Evolutionary conservation across 345 rosid species (phyloP).

Genomic region (Salix exigua): DNA sequence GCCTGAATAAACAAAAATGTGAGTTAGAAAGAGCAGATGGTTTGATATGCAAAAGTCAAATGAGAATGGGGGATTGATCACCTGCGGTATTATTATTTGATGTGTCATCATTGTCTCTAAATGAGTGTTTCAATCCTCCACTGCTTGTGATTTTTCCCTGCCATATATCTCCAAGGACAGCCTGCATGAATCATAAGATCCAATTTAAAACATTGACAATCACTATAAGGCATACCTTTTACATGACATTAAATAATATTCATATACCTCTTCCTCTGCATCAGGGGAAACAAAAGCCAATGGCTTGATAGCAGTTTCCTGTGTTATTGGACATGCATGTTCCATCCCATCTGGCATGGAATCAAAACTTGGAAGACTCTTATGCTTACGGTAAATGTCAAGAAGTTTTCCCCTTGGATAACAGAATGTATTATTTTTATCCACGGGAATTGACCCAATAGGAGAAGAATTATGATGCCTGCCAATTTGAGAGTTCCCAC

Average conservation of each 20-base stretch:
- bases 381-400: slow-evolving; percentile 22
- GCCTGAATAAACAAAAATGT: slow-evolving; percentile 5
- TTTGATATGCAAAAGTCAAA: neutral
- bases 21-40: neutral
- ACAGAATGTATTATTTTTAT: slow-evolving; percentile 14
- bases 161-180: slow-evolving; percentile 19
- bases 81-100: slow-evolving; percentile 19
- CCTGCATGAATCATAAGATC: slow-evolving; percentile 4
- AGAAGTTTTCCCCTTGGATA: slow-evolving; percentile 31
- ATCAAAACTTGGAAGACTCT: slow-evolving; percentile 1
- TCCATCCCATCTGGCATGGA: slow-evolving; percentile 13
- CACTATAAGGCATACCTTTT: neutral
- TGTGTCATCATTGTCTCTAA: neutral
- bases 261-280: slow-evolving; percentile 22
- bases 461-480: slow-evolving; percentile 1
- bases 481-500: slow-evolving; percentile 20
- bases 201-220: neutral
- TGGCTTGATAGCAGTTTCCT: slow-evolving; percentile 13
- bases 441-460: slow-evolving; percentile 15
- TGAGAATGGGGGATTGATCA: neutral
- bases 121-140: neutral
- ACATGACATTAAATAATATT: neutral
- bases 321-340: slow-evolving; percentile 7
- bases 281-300: slow-evolving; percentile 22
- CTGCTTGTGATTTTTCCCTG: slow-evolving; percentile 19